Conservation (phyloP, 352 stramenopile species). For the Thalassiosira mediterranea region DNA sequence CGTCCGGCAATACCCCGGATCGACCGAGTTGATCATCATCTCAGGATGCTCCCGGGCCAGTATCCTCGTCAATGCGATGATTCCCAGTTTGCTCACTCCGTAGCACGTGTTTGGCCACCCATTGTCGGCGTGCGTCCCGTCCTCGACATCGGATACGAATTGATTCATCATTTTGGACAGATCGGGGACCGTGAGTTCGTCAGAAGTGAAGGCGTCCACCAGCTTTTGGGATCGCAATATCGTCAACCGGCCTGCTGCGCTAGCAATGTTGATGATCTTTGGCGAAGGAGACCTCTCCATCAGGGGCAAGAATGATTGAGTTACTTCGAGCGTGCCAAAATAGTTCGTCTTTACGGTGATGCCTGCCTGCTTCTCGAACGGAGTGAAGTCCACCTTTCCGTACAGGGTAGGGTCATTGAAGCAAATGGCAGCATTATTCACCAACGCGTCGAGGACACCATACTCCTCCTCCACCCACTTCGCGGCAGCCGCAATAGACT, state of each 20-base stretch:
- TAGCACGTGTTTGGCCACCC: constrained; percentile 86
- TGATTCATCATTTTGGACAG: constrained; percentile 56
- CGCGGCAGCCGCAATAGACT: constrained; percentile 27
- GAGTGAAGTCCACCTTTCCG: constrained; percentile 57
- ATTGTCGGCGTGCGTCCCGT: constrained; percentile 45
- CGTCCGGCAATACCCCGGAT: constrained; percentile 81
- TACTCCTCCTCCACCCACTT: constrained; percentile 54
- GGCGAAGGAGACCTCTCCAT: constrained; percentile 59
- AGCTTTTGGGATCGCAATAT: constrained; percentile 56
- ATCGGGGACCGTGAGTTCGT: constrained; percentile 38
- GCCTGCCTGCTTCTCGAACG: constrained; percentile 69
- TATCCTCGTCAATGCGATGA: constrained; percentile 91
- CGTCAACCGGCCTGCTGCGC: constrained; percentile 58
- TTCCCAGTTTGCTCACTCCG: constrained; percentile 90
- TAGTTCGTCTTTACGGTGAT: constrained; percentile 83
- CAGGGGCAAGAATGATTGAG: constrained; percentile 65
- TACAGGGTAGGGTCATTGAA: constrained; percentile 82
- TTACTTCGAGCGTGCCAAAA: constrained; percentile 77
- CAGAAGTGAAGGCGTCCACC: constrained; percentile 54
- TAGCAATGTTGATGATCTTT: constrained; percentile 77
- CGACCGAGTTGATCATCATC: constrained; percentile 71
- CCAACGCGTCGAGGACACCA: constrained; percentile 89
- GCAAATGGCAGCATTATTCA: constrained; percentile 94
- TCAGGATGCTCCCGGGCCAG: constrained; percentile 78
- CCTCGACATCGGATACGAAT: constrained; percentile 58